Evolutionary conservation across 73 alveolate genomes (phyloP).

Genomic region (Paramecium sexaurelia): DNA sequence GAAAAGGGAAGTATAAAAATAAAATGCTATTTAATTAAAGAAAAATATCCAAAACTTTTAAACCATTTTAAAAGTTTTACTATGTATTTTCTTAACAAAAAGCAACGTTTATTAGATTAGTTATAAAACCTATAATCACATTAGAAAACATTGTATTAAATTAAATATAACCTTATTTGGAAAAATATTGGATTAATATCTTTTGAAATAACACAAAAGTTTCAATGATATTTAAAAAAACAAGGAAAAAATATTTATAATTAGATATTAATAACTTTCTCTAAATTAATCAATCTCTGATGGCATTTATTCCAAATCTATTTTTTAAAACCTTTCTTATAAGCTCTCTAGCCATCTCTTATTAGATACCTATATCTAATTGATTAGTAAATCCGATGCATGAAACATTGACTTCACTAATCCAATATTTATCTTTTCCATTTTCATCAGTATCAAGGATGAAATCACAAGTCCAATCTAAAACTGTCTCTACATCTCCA

Average conservation of each 20-base stretch:
- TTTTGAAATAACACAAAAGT: too few species aligned
- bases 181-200: too few species aligned
- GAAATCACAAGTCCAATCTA: slow-evolving; percentile 28
- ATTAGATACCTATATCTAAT: slow-evolving; percentile 24
- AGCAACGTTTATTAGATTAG: too few species aligned
- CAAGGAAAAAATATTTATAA: not conserved
- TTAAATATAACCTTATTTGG: too few species aligned
- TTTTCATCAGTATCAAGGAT: slow-evolving; percentile 35
- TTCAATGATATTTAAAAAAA: not conserved
- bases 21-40: too few species aligned
- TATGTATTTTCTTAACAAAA: too few species aligned
- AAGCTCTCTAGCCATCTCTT: slow-evolving; percentile 12
- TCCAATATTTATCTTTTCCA: slow-evolving; percentile 38
- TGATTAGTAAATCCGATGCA: slow-evolving; percentile 36
- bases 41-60: too few species aligned
- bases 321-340: not conserved
- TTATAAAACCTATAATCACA: too few species aligned
- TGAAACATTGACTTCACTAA: slow-evolving; percentile 40
- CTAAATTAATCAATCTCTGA: not conserved
- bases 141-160: too few species aligned
- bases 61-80: too few species aligned
- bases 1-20: too few species aligned
- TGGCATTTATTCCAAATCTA: not conserved
- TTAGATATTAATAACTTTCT: not conserved
- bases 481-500: slow-evolving; percentile 15